These are phyloP conservation scores for Melampsora abietis-canadensis DNA, from an alignment of 1,284 basidiomycete genomes.

Conservation along the genomic window DNA sequence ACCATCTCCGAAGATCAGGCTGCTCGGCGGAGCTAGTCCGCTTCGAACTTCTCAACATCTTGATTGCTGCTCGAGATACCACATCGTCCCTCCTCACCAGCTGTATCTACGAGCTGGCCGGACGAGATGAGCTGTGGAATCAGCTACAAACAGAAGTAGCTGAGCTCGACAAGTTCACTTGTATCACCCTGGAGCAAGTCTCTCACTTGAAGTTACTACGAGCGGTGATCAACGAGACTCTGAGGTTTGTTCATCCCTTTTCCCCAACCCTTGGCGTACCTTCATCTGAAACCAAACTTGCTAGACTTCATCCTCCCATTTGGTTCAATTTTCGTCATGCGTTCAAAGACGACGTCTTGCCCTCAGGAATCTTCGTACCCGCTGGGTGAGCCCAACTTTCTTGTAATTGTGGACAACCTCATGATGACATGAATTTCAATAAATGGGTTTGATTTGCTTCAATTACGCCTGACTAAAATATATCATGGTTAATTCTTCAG, in stretches of 20 bases:
- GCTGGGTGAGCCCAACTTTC: conserved; percentile 13
- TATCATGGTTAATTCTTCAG: conserved; percentile 52
- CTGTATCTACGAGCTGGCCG: conserved; percentile 65
- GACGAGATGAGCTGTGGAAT: conserved; percentile 60
- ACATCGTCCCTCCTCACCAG: conserved; percentile 65
- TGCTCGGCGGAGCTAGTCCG: conserved; percentile 57
- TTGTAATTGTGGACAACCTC: too few species aligned
- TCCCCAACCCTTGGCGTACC: too few species aligned
- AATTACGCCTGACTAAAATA: too few species aligned
- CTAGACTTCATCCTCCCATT: conserved; percentile 67
- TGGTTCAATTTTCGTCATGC: conserved; percentile 63
- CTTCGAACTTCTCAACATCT: conserved; percentile 68
- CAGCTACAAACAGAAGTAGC: conserved; percentile 62
- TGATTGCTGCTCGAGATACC: conserved; percentile 66
- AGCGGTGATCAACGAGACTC: conserved; percentile 68
- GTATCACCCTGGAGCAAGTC: conserved; percentile 14
- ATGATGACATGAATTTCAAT: too few species aligned
- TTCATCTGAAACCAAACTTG: not conserved
- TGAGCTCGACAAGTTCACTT: conserved; percentile 56
- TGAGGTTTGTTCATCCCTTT: conserved; percentile 50
- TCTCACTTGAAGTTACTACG: conserved; percentile 57
- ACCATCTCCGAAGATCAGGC: conserved; percentile 30
- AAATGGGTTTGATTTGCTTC: too few species aligned
- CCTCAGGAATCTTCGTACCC: conserved; percentile 49
- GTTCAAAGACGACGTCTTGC: conserved; percentile 53